Conservation (phyloP, 164 flowering plant species). For the Amborella trichopoda region DNA sequence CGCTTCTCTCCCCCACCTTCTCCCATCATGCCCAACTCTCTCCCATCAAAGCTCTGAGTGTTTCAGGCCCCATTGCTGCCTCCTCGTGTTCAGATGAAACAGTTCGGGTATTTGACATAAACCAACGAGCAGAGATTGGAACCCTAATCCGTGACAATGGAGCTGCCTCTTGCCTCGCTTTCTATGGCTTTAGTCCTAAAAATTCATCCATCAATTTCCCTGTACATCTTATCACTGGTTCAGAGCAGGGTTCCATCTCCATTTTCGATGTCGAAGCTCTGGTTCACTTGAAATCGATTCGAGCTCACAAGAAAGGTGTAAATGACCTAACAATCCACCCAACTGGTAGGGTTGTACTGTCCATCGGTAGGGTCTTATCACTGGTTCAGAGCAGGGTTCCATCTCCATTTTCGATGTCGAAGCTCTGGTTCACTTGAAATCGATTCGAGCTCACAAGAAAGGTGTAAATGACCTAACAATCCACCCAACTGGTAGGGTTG, state of each 20-base stretch:
- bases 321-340: constrained; percentile 59
- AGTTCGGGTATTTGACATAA: constrained; percentile 68
- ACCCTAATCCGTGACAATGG: constrained; percentile 42
- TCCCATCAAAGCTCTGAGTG: constrained; percentile 57
- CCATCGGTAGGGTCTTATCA: constrained; percentile 70
- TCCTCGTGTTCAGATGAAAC: constrained; percentile 72
- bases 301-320: constrained; percentile 44
- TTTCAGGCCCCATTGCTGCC: constrained; percentile 54
- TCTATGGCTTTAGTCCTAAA: constrained; percentile 55
- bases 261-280: constrained; percentile 81
- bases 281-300: constrained; percentile 48
- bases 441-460: constrained; percentile 38
- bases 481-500: constrained; percentile 69
- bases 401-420: constrained; percentile 70
- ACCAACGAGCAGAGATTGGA: constrained; percentile 58
- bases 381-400: constrained; percentile 60
- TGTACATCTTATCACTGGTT: constrained; percentile 58
- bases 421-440: constrained; percentile 66
- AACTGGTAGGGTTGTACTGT: constrained; percentile 60
- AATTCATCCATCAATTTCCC: constrained; percentile 48
- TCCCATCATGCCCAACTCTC: constrained; percentile 77
- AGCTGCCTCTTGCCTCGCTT: constrained; percentile 57
- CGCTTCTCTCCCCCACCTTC: constrained; percentile 53
- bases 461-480: constrained; percentile 50
- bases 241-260: constrained; percentile 58